Conservation (phyloP, 2,329 filamentous ascomycete genomes). For the Microcyclosporella mali region DNA sequence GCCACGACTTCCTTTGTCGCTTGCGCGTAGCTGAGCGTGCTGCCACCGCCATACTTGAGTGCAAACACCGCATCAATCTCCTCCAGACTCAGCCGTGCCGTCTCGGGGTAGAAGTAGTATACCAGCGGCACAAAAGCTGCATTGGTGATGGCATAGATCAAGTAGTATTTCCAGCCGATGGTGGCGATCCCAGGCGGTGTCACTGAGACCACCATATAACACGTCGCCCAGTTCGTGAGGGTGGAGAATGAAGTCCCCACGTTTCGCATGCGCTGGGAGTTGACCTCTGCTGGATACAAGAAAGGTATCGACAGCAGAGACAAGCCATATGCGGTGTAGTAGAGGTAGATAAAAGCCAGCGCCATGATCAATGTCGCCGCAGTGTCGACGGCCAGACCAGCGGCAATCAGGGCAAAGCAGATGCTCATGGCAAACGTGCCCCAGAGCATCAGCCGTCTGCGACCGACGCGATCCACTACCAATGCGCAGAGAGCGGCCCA, state of each 20-base stretch:
- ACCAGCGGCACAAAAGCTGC: slow-evolving; percentile 8
- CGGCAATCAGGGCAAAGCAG: slow-evolving; percentile 44
- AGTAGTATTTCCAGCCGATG: slow-evolving; percentile 1
- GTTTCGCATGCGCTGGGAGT: background rate
- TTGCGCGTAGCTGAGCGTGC: background rate
- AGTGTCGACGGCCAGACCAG: slow-evolving; percentile 28
- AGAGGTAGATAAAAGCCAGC: slow-evolving; percentile 59
- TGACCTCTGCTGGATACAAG: slow-evolving; percentile 21
- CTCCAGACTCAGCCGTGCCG: slow-evolving; percentile 26
- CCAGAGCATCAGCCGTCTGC: slow-evolving; percentile 35
- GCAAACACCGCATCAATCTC: slow-evolving; percentile 29
- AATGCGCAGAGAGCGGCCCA: slow-evolving; percentile 56
- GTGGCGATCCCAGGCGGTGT: background rate
- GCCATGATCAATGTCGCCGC: slow-evolving; percentile 23
- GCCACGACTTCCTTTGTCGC: background rate
- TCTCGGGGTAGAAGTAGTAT: slow-evolving; percentile 30
- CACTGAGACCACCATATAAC: background rate
- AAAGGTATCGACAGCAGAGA: slow-evolving; percentile 32
- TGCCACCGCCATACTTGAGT: background rate
- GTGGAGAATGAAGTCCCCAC: slow-evolving; percentile 33
- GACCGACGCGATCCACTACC: slow-evolving; percentile 56
- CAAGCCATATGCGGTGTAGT: slow-evolving; percentile 62
- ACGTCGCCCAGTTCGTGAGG: slow-evolving; percentile 47
- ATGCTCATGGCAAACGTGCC: slow-evolving; percentile 44
- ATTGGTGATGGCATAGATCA: slow-evolving; percentile 1